Conservation (phyloP, 2,329 filamentous ascomycete genomes). For the Coleophoma eucalyptorum region DNA sequence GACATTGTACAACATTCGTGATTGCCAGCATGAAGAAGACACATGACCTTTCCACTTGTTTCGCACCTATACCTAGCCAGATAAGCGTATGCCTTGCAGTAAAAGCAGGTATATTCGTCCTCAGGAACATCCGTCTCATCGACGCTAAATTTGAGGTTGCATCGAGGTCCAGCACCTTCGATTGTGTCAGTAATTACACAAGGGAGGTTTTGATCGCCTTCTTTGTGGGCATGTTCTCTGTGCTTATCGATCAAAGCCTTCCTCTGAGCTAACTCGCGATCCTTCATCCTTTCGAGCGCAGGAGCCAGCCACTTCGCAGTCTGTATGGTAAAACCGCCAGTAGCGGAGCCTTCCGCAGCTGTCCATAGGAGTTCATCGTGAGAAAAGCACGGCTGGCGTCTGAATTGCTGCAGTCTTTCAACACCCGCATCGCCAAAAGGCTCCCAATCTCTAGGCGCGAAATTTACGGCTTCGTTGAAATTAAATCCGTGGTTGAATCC, state of each 20-base stretch:
- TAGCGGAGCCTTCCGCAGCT: conserved; percentile 74
- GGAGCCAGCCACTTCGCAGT: conserved; percentile 95
- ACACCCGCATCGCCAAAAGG: conserved; percentile 85
- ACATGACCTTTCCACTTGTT: conserved; percentile 76
- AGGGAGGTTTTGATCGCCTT: conserved; percentile 30
- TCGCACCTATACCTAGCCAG: conserved; percentile 86
- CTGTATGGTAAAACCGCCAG: conserved; percentile 64
- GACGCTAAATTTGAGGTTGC: conserved; percentile 58
- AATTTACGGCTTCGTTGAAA: conserved; percentile 98
- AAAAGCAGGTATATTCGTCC: conserved; percentile 86
- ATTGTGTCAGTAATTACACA: conserved; percentile 24
- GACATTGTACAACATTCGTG: conserved; percentile 75
- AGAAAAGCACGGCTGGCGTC: conserved; percentile 92
- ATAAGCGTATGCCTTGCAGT: conserved; percentile 91
- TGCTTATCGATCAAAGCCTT: conserved; percentile 66
- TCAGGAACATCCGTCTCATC: conserved; percentile 77
- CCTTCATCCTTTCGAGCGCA: conserved; percentile 73
- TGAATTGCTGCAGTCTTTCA: conserved; percentile 79
- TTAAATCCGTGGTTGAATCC: conserved; percentile 99
- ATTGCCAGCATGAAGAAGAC: conserved; percentile 74
- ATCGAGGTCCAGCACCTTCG: conserved; percentile 34
- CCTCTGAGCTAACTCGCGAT: conserved; percentile 68
- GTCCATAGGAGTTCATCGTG: conserved; percentile 94
- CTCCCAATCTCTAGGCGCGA: conserved; percentile 94
- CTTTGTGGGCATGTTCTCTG: conserved; percentile 41